Evolutionary conservation across 2,329 filamentous ascomycete genomes (phyloP).

Genomic region (Neoscytalidium dimidiatum): DNA sequence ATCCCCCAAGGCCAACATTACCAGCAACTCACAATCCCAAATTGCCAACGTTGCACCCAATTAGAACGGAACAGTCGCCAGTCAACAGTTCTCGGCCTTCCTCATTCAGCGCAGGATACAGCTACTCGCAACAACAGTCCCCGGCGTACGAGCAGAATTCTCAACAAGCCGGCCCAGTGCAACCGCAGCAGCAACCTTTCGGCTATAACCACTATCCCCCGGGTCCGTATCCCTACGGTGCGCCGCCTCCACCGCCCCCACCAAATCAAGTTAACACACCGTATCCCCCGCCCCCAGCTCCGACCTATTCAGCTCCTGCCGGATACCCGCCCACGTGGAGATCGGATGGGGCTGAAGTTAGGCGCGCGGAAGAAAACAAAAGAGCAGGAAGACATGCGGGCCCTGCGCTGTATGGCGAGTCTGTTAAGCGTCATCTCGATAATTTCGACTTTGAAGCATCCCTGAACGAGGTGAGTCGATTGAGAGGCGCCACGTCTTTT

Average conservation of each 20-base stretch:
- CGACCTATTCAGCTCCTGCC: conserved; percentile 43
- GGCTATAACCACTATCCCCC: conserved; percentile 34
- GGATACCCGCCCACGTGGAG: conserved; percentile 42
- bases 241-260: conserved; percentile 36
- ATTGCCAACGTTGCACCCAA: conserved; percentile 38
- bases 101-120: background rate
- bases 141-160: conserved; percentile 40
- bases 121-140: conserved; percentile 36
- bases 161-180: conserved; percentile 40
- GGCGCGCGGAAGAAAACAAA: conserved; percentile 38
- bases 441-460: conserved; percentile 61
- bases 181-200: conserved; percentile 32
- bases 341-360: conserved; percentile 33
- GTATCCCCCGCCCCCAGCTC: conserved; percentile 40
- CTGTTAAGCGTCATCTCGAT: conserved; percentile 65
- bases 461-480: conserved; percentile 47
- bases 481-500: background rate
- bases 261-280: conserved; percentile 33
- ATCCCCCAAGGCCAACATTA: conserved; percentile 27
- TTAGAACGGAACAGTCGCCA: conserved; percentile 39
- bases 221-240: conserved; percentile 41
- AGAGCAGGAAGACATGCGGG: conserved; percentile 34
- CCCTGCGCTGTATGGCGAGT: conserved; percentile 44
- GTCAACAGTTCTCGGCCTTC: conserved; percentile 24
- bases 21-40: conserved; percentile 34